A percentile compares a stretch with the other conserved stretches of the same genome.
Evolutionary conservation across 352 stramenopile species (phyloP).

Genomic region (Phytophthora pistaciae): DNA sequence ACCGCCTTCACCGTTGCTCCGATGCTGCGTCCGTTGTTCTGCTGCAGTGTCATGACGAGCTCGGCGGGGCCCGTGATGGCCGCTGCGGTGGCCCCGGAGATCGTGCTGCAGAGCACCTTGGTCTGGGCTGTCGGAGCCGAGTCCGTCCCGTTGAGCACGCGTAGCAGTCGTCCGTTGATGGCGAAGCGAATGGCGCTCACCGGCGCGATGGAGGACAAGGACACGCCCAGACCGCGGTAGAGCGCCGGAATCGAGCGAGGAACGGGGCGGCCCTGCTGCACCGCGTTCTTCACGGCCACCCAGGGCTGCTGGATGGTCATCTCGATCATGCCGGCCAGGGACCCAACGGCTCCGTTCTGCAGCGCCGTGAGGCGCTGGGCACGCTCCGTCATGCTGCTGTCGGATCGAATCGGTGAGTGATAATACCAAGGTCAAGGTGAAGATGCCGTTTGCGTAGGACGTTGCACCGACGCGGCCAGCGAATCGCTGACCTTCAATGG

Average conservation of each 20-base stretch:
- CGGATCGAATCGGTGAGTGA: slow-evolving; percentile 18
- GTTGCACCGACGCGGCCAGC: slow-evolving; percentile 2
- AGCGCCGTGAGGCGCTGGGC: slow-evolving; percentile 69
- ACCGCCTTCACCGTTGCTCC: slow-evolving; percentile 63
- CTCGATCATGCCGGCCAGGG: slow-evolving; percentile 83
- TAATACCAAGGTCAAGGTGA: slow-evolving; percentile 21
- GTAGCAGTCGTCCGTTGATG: slow-evolving; percentile 71
- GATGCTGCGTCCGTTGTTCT: slow-evolving; percentile 76
- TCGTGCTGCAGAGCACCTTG: slow-evolving; percentile 66
- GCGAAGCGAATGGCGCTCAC: slow-evolving; percentile 84
- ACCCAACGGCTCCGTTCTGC: slow-evolving; percentile 81
- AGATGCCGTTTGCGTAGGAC: slow-evolving; percentile 8
- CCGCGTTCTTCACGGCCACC: slow-evolving; percentile 86
- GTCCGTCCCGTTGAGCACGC: slow-evolving; percentile 33
- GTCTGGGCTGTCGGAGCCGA: slow-evolving; percentile 44
- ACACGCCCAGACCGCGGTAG: slow-evolving; percentile 84
- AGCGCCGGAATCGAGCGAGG: slow-evolving; percentile 65
- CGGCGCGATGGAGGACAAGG: slow-evolving; percentile 76
- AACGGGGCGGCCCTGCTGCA: slow-evolving; percentile 79
- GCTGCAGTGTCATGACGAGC: slow-evolving; percentile 86
- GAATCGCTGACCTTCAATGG: slow-evolving; percentile 17
- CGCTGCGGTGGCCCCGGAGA: slow-evolving; percentile 65
- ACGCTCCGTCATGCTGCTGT: slow-evolving; percentile 48
- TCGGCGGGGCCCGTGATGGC: slow-evolving; percentile 73
- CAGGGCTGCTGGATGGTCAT: slow-evolving; percentile 85